Evolutionary conservation across 768 basidiomycete species (phyloP), one percentile per base, ranked within the genome.

Genomic region (Suillus cothurnatus): DNA sequence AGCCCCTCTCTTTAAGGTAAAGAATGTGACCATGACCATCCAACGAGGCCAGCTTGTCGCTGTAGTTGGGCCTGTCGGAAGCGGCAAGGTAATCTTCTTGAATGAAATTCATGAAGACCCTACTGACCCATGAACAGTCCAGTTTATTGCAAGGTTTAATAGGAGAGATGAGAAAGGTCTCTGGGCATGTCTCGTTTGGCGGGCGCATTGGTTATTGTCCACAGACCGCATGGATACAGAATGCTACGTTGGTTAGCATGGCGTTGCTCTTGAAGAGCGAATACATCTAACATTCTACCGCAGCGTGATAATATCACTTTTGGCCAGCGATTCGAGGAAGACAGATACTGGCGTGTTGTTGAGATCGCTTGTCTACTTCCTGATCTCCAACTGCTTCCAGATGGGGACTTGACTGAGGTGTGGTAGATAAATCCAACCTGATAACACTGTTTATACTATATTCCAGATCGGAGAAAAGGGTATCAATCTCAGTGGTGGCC

Each of bases 221-320:
- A 15, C 91, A 93, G 74, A 85, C 84, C 1, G 88, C 90, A 0
- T 93, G 90, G 90, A 91, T 93, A 56, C 88, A 90, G 72, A 91
- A 91, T 71, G 84, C 85, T 0, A 81, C 85, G 6, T 69, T 89
- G 72, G 88, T 88, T 64, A 28, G 26, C 38, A 53, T 19, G 17
- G 32, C 38, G 8, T 23, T 6, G 26, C 21, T 26, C 9, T 56
- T 28, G 14, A 34, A 31, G 5, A 26, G 21, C 45, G 38, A 23
- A 7, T 32, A 47, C 15, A 53, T 17, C 43, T 47, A n/a, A 50
- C 39, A 21, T 28, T 9, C 7, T 38, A 19, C 50, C 31, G 3
- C 61, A 89, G 84, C 78, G 87, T 66, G 87, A 89, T 50, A 92
- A 91, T 68, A 81, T 92, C 36, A 71, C 86, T 1, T 93, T 92